Evolutionary conservation across 2,329 filamentous ascomycete genomes (phyloP).

Genomic region (Diaporthe humulicola): DNA sequence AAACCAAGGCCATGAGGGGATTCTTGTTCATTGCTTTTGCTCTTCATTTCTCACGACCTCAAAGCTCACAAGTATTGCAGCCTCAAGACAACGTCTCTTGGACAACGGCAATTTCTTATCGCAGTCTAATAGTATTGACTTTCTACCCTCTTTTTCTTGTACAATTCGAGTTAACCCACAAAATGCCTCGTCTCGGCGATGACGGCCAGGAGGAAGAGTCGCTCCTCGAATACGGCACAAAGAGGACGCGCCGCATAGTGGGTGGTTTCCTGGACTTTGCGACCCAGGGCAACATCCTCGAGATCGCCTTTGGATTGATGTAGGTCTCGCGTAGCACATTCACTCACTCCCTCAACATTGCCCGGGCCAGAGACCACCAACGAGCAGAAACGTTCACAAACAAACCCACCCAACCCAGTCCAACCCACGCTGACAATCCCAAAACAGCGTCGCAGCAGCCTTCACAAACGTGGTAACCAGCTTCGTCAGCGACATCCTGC

Average conservation of each 20-base stretch:
- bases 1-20: background rate
- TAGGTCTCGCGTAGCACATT: slow-evolving; percentile 51
- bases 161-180: background rate
- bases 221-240: slow-evolving; percentile 62
- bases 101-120: background rate
- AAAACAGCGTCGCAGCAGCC: slow-evolving; percentile 72
- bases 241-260: slow-evolving; percentile 65
- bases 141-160: background rate
- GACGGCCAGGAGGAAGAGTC: slow-evolving; percentile 51
- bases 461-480: slow-evolving; percentile 81
- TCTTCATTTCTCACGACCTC: background rate
- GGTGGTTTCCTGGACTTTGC: slow-evolving; percentile 80
- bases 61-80: background rate
- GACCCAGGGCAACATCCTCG: slow-evolving; percentile 80
- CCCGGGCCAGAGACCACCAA: background rate
- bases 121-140: background rate
- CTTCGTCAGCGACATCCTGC: slow-evolving; percentile 78
- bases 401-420: background rate
- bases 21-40: background rate
- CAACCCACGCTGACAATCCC: slow-evolving; percentile 5
- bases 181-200: slow-evolving; percentile 48
- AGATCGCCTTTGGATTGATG: slow-evolving; percentile 83
- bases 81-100: background rate
- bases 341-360: background rate
- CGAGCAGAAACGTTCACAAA: background rate